Conservation (phyloP, 176 grass and related monocot species). For the Metroxylon sagu region DNA sequence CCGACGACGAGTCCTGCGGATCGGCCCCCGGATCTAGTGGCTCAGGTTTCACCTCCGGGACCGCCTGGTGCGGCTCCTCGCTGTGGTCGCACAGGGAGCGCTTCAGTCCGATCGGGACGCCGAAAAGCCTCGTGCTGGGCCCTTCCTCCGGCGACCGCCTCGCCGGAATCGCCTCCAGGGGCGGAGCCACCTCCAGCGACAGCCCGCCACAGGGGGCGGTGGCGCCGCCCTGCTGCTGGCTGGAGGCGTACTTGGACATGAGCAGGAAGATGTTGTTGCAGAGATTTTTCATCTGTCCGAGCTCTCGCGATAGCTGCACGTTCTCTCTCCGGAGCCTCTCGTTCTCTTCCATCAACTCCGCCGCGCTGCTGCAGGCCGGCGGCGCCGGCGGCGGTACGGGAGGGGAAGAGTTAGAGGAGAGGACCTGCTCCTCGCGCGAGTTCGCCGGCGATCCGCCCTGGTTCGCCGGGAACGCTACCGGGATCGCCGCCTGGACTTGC, state of each 20-base stretch:
- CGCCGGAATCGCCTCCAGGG: neutral
- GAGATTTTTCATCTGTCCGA: conserved; percentile 43
- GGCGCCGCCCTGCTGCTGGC: neutral
- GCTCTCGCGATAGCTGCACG: conserved; percentile 52
- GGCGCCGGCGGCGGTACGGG: neutral
- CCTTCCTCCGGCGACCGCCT: conserved; percentile 3
- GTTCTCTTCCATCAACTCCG: conserved; percentile 70
- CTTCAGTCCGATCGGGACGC: conserved; percentile 48
- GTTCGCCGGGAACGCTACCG: conserved; percentile 15
- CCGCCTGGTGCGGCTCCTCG: neutral
- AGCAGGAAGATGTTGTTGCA: conserved; percentile 60
- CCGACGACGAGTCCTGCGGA: neutral
- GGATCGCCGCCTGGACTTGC: neutral
- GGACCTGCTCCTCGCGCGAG: conserved; percentile 51
- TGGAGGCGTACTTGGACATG: conserved; percentile 31
- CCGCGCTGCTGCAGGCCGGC: conserved; percentile 10
- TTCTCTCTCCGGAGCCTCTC: conserved; percentile 65
- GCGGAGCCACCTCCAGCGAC: neutral
- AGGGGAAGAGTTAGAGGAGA: conserved; percentile 34
- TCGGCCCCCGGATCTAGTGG: neutral
- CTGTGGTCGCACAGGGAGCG: conserved; percentile 10
- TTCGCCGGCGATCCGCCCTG: conserved; percentile 29
- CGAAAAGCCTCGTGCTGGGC: conserved; percentile 44
- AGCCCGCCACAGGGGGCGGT: neutral
- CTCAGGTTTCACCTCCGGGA: neutral